Evolutionary conservation across 169 alveolate species (phyloP).

Genomic region (Plasmodium vinckei): DNA sequence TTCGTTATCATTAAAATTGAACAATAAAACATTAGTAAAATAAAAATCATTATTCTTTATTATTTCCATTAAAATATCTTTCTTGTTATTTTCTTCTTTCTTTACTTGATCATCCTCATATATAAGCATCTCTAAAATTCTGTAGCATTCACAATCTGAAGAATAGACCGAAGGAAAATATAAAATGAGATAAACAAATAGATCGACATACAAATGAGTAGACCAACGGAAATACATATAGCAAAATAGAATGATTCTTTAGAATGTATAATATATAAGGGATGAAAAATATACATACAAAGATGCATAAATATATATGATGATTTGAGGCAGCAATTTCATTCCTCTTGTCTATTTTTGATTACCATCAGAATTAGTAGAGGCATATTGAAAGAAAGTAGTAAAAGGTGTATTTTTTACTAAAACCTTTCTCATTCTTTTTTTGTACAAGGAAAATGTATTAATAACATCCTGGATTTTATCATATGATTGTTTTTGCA

Average conservation of each 20-base stretch:
- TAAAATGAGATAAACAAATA: neutral
- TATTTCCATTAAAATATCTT: conserved; percentile 56
- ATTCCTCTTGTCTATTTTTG: neutral
- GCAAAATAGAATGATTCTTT: neutral
- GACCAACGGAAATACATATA: neutral
- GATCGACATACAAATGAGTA: neutral
- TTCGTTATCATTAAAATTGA: conserved; percentile 72
- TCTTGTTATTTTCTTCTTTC: conserved; percentile 10
- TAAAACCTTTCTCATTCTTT: conserved; percentile 44
- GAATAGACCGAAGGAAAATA: neutral
- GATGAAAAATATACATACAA: too few species aligned
- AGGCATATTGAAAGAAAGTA: conserved; percentile 54
- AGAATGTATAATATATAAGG: too few species aligned
- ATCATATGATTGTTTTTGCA: neutral
- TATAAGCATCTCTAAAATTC: conserved; percentile 56
- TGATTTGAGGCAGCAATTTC: too few species aligned
- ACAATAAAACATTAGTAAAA: conserved; percentile 51
- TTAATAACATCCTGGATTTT: neutral
- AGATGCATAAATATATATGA: too few species aligned
- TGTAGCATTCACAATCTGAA: conserved; percentile 40
- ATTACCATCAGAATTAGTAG: conserved; percentile 41
- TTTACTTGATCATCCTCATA: conserved; percentile 32
- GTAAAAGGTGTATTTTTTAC: conserved; percentile 57
- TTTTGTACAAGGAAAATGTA: conserved; percentile 34
- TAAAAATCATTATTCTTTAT: conserved; percentile 58